Conservation (phyloP, 768 basidiomycete species). For the Russula brevipes region DNA sequence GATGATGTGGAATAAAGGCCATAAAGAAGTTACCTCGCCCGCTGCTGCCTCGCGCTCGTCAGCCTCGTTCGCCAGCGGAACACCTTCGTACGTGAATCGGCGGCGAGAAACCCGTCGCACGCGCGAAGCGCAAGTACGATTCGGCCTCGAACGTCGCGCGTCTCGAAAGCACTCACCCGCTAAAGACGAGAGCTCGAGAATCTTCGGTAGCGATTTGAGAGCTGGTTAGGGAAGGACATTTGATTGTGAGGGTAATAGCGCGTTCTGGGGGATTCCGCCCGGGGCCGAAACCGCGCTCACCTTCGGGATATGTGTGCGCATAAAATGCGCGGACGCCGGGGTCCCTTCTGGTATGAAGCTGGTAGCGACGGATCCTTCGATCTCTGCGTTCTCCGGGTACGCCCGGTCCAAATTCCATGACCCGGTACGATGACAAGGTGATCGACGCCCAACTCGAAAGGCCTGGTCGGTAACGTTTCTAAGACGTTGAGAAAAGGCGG, state of each 20-base stretch:
- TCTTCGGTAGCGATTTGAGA: conserved; percentile 19
- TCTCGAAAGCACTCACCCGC: conserved; percentile 64
- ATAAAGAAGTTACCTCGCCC: conserved; percentile 60
- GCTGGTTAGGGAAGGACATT: neutral
- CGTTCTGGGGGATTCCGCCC: conserved; percentile 21
- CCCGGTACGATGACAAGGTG: conserved; percentile 89
- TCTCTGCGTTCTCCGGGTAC: conserved; percentile 43
- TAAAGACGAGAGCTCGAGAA: conserved; percentile 65
- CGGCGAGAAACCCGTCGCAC: conserved; percentile 51
- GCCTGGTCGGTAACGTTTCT: neutral
- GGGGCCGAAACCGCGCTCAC: conserved; percentile 38
- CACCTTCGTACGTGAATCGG: conserved; percentile 72
- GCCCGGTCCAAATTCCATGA: conserved; percentile 85
- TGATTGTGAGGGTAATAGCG: neutral
- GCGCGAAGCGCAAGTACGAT: conserved; percentile 81
- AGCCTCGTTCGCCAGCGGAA: conserved; percentile 52
- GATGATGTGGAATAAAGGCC: conserved; percentile 9
- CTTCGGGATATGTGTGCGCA: conserved; percentile 70
- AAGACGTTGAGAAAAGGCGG: conserved; percentile 15
- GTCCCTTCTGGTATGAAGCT: conserved; percentile 71
- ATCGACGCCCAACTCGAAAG: conserved; percentile 36
- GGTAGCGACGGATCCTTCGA: conserved; percentile 74
- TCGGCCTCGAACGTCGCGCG: conserved; percentile 85
- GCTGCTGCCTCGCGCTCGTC: no score
- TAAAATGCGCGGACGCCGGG: conserved; percentile 66